Conservation (phyloP, 2,329 filamentous ascomycete genomes). For the Penicillium griseofulvum region DNA sequence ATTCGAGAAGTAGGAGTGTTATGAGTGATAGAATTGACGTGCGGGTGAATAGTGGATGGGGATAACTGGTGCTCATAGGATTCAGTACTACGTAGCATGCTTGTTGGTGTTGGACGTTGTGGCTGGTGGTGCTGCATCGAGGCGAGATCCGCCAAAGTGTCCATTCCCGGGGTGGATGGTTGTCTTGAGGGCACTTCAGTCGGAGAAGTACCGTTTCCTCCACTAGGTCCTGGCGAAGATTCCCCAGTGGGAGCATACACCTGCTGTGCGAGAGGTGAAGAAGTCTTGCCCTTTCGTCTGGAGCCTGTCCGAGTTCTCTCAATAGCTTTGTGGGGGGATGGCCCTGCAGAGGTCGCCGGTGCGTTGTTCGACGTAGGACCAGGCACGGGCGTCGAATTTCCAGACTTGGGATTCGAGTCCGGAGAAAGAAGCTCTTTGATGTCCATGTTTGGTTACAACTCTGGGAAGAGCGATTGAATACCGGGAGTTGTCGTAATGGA, state of each 20-base stretch:
- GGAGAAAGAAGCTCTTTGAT: conserved; percentile 49
- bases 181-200: conserved; percentile 38
- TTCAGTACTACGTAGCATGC: conserved; percentile 38
- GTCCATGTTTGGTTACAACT: conserved; percentile 38
- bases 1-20: conserved; percentile 43
- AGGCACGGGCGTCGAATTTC: conserved; percentile 32
- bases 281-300: conserved; percentile 35
- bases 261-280: conserved; percentile 45
- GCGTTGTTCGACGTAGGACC: conserved; percentile 29
- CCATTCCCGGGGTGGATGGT: conserved; percentile 48
- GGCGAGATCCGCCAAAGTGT: conserved; percentile 49
- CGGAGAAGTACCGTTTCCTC: conserved; percentile 37
- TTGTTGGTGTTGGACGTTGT: conserved; percentile 39
- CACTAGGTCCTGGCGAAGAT: conserved; percentile 33
- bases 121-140: conserved; percentile 49
- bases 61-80: conserved; percentile 45
- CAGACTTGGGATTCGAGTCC: conserved; percentile 41
- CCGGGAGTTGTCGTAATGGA: conserved; percentile 10
- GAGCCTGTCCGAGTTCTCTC: conserved; percentile 37
- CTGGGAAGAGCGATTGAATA: conserved; percentile 8
- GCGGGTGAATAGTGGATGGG: conserved; percentile 42
- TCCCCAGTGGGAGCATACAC: conserved; percentile 41
- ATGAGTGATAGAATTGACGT: conserved; percentile 37
- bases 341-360: conserved; percentile 23
- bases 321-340: conserved; percentile 38